Evolutionary conservation across 805 yeast species (phyloP).

Genomic region (Cyberlindnera lachancei): DNA sequence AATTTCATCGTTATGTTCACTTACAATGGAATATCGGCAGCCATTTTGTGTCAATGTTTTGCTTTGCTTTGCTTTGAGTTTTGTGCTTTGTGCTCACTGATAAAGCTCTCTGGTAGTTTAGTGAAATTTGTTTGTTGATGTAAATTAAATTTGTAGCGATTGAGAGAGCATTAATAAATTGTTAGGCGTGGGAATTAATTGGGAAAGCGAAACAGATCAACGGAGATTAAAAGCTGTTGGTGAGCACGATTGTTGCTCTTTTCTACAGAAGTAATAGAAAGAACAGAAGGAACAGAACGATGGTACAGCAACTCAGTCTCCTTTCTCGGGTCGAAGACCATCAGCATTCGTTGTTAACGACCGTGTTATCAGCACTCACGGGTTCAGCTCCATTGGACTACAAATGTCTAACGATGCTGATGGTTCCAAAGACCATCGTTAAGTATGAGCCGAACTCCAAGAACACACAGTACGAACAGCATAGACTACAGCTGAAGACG

Average conservation of each 20-base stretch:
- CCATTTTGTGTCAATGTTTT: slow-evolving; percentile 10
- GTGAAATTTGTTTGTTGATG: too few species aligned
- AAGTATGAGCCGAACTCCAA: slow-evolving; percentile 23
- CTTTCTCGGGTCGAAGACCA: slow-evolving; percentile 11
- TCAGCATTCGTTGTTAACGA: slow-evolving; percentile 13
- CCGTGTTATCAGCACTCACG: slow-evolving; percentile 18
- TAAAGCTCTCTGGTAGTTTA: too few species aligned
- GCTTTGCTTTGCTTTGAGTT: not conserved
- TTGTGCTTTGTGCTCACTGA: too few species aligned
- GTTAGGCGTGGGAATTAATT: too few species aligned
- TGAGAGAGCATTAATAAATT: too few species aligned
- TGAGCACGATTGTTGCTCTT: too few species aligned
- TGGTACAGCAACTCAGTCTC: slow-evolving; percentile 24
- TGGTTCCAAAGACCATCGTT: slow-evolving; percentile 18
- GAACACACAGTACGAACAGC: slow-evolving; percentile 21
- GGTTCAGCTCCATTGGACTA: slow-evolving; percentile 12
- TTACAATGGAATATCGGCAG: slow-evolving; percentile 22
- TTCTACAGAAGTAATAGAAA: too few species aligned
- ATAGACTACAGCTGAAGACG: slow-evolving; percentile 17
- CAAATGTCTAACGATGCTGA: slow-evolving; percentile 11
- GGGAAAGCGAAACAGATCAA: too few species aligned
- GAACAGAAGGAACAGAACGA: too few species aligned
- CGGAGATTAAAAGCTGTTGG: too few species aligned
- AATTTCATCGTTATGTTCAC: too few species aligned
- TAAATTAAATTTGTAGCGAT: not conserved